Percentiles rank a stretch among this genome's conserved stretches.
phyloP scores from a whole-genome alignment of 495 filamentous ascomycete genomes.

The Lophium mytilinum region DNA sequence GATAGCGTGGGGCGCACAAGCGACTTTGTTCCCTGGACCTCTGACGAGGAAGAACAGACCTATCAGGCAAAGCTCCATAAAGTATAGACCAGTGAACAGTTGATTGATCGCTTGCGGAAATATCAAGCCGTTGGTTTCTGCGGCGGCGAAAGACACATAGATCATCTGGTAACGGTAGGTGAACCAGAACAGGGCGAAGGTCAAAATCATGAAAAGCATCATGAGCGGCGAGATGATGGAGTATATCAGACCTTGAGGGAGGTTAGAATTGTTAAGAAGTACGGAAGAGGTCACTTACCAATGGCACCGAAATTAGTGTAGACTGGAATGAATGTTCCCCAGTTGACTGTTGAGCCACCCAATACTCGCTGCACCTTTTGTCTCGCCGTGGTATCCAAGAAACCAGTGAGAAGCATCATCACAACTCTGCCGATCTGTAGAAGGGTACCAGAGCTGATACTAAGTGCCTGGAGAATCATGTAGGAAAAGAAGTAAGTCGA shows the following conservation, averaged over 20 bases:
- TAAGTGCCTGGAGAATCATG: slow-evolving; percentile 89
- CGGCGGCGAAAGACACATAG: slow-evolving; percentile 84
- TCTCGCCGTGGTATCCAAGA: slow-evolving; percentile 79
- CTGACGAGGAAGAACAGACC: slow-evolving; percentile 84
- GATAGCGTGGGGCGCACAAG: slow-evolving; percentile 75
- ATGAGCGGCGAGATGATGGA: slow-evolving; percentile 85
- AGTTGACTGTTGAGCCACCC: slow-evolving; percentile 65
- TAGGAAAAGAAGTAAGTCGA: slow-evolving; percentile 98
- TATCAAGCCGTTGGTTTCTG: slow-evolving; percentile 87
- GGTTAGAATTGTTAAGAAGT: slow-evolving; percentile 4
- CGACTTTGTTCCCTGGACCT: slow-evolving; percentile 48
- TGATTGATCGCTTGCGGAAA: slow-evolving; percentile 95
- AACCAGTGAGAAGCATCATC: slow-evolving; percentile 57
- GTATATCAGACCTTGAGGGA: slow-evolving; percentile 64
- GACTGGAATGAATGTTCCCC: slow-evolving; percentile 91
- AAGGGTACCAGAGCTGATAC: slow-evolving; percentile 80
- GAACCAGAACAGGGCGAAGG: slow-evolving; percentile 90
- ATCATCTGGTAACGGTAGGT: slow-evolving; percentile 95
- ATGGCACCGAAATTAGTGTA: slow-evolving; percentile 96
- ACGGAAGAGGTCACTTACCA: slow-evolving; percentile 39
- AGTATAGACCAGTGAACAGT: slow-evolving; percentile 86
- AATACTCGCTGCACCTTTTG: slow-evolving; percentile 85
- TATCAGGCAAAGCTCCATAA: slow-evolving; percentile 86
- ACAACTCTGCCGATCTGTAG: slow-evolving; percentile 68
- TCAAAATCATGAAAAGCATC: slow-evolving; percentile 86